phyloP scores from a whole-genome alignment of 1,139 yeast species.

The Pichia inconspicua region DNA sequence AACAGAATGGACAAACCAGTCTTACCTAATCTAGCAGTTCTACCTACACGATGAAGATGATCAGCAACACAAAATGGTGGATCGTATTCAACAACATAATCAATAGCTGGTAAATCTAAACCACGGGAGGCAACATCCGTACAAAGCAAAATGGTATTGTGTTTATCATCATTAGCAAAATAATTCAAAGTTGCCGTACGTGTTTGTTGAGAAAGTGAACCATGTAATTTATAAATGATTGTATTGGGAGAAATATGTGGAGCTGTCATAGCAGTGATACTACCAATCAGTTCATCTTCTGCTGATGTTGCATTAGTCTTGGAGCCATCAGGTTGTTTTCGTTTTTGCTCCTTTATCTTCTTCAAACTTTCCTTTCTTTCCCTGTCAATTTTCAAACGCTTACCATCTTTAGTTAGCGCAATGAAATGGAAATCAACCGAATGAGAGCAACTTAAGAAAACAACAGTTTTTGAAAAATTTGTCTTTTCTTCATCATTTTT shows the following conservation, averaged over 20 bases:
- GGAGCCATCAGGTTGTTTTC: constrained; percentile 14
- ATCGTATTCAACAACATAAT: constrained; percentile 93
- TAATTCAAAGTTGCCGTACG: constrained; percentile 70
- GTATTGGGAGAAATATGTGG: constrained; percentile 42
- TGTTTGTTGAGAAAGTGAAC: constrained; percentile 75
- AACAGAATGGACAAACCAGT: constrained; percentile 69
- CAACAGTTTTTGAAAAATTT: constrained; percentile 50
- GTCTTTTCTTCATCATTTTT: constrained; percentile 17
- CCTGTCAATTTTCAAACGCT: constrained; percentile 27
- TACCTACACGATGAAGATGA: constrained; percentile 90
- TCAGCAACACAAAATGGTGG: constrained; percentile 84
- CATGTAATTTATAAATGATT: constrained; percentile 71
- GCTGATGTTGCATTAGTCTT: constrained; percentile 22
- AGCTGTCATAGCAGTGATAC: constrained; percentile 40
- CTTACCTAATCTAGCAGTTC: constrained; percentile 97
- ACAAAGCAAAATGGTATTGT: constrained; percentile 59
- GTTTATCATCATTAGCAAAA: constrained; percentile 36
- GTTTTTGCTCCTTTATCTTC: constrained; percentile 5
- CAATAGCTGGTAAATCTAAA: constrained; percentile 89
- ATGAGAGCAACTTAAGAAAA: constrained; percentile 89
- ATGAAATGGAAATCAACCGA: constrained; percentile 88
- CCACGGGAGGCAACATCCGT: constrained; percentile 96
- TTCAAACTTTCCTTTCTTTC: constrained; percentile 15
- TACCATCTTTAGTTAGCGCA: constrained; percentile 55
- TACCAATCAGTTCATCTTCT: constrained; percentile 13